Percentiles rank a stretch among this genome's conserved stretches.
These are phyloP conservation scores for Neotropicomus parvogracilis DNA, from an alignment of 1,284 basidiomycete genomes.

Conservation along the genomic window DNA sequence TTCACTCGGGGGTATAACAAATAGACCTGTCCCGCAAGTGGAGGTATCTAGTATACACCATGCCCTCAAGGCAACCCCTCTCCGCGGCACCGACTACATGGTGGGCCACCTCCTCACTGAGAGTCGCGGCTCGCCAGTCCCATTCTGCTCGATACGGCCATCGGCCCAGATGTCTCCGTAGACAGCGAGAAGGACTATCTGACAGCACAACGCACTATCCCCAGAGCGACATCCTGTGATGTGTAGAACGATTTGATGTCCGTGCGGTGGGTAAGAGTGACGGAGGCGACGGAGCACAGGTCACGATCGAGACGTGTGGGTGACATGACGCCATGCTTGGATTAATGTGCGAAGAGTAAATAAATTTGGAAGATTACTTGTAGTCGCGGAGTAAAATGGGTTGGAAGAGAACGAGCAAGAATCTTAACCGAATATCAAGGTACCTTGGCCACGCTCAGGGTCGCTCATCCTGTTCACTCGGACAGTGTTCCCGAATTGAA, in stretches of 20 bases:
- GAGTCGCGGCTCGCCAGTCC: constrained; percentile 19
- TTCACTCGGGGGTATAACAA: background rate
- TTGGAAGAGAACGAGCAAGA: background rate
- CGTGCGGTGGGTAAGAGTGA: background rate
- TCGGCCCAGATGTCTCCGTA: constrained; percentile 23
- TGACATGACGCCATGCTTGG: background rate
- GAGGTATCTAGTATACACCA: constrained; percentile 15
- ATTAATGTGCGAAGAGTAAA: constrained; percentile 6
- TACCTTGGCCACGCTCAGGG: constrained; percentile 66
- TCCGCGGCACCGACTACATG: constrained; percentile 18
- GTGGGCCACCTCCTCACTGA: background rate
- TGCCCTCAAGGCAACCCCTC: constrained; percentile 18
- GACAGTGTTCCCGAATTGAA: constrained; percentile 58
- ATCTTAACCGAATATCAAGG: constrained; percentile 31
- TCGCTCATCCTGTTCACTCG: constrained; percentile 78
- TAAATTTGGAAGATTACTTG: constrained; percentile 5
- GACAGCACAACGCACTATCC: constrained; percentile 4
- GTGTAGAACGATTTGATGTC: constrained; percentile 22
- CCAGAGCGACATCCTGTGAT: constrained; percentile 29
- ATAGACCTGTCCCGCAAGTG: background rate
- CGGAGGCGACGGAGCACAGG: background rate
- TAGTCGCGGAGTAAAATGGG: constrained; percentile 3
- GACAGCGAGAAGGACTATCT: background rate
- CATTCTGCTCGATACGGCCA: constrained; percentile 23
- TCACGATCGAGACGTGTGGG: constrained; percentile 5